Base-by-base conservation (phyloP, 345 rosid species). In the Firmiana major region DNA sequence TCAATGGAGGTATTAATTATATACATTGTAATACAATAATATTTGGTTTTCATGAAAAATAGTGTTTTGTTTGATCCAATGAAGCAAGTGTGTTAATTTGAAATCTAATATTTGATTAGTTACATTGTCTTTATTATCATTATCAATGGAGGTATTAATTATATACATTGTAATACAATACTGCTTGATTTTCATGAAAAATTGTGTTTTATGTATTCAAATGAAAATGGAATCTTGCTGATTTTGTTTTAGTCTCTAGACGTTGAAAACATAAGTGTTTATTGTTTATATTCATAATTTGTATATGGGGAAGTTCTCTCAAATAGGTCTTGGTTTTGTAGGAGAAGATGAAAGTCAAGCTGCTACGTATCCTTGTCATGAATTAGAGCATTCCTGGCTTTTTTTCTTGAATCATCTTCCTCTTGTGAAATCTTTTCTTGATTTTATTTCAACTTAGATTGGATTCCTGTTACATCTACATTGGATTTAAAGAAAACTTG, bases 321-420 rank as follows among this genome's bases (percentile, higher is more conserved):
- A 71, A 16, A 28, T 19, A 19, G 42, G 46, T 71, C 60, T 71
- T 69, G 26, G 3, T 75, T 75, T 71, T 81, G 78, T 83, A 84
- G 88, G 81, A 55, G 60, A 79, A 68, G 74, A 80, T 89, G 94
- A 89, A 82, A 86, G 92, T 91, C 73, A 88, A 89, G 83, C 74
- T 89, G 65, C 79, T 91, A 85, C 88, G 90, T 90, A 90, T 90
- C 92, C 91, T 86, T 68, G 54, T 67, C 46, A n/a, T 63, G 64
- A 69, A 62, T 74, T 76, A 31, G 58, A 57, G 16, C 42, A 13
- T 16, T 68, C 22, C 31, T 71, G 22, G 4, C 16, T 13, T 21
- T 28, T 8, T 28, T 40, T 2, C 53, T 60, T 3, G 51, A 49
- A 3, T 38, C 48, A 8, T 26, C 55, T 22, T n/a, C 10, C 59